These are phyloP conservation scores for Peltaster fructicola DNA, from an alignment of 2,329 filamentous ascomycete genomes.

Conservation along the genomic window DNA sequence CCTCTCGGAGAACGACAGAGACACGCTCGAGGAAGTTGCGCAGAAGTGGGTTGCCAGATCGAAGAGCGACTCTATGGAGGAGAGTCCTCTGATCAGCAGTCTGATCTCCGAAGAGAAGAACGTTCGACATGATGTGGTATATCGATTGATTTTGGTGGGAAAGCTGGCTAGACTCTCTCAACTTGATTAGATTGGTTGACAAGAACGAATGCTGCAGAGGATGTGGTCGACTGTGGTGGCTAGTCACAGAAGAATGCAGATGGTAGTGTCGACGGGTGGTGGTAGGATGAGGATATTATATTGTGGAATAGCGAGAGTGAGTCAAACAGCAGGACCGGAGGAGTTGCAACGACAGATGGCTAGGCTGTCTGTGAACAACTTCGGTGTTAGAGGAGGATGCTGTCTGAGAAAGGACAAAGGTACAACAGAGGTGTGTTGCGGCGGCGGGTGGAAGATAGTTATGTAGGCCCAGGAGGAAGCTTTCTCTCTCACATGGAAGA, in stretches of 20 bases:
- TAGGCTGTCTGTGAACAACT: conserved; percentile 13
- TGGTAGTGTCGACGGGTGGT: conserved; percentile 1
- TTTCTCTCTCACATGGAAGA: too few species aligned
- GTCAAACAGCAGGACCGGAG: conserved; percentile 1
- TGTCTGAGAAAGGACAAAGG: conserved; percentile 2
- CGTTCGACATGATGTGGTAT: conserved; percentile 22
- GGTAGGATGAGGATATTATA: background rate
- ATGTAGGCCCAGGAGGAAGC: too few species aligned
- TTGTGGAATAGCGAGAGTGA: background rate
- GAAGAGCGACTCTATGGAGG: conserved; percentile 31
- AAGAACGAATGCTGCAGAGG: conserved; percentile 1
- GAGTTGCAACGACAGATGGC: conserved; percentile 16
- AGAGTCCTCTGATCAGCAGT: conserved; percentile 49
- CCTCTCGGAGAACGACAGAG: conserved; percentile 39
- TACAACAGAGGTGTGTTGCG: conserved; percentile 1
- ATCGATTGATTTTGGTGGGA: conserved; percentile 4
- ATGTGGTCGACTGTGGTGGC: conserved; percentile 14
- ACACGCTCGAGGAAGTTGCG: conserved; percentile 44
- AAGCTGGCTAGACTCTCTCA: conserved; percentile 1
- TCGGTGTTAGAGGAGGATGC: conserved; percentile 3
- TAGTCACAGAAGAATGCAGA: conserved; percentile 15
- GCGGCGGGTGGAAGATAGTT: too few species aligned
- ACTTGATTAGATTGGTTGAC: background rate
- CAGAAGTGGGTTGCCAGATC: conserved; percentile 39
- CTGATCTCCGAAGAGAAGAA: conserved; percentile 54